These are phyloP conservation scores for Wickerhamomyces tratensis DNA, from an alignment of 805 yeast species.

Conservation along the genomic window DNA sequence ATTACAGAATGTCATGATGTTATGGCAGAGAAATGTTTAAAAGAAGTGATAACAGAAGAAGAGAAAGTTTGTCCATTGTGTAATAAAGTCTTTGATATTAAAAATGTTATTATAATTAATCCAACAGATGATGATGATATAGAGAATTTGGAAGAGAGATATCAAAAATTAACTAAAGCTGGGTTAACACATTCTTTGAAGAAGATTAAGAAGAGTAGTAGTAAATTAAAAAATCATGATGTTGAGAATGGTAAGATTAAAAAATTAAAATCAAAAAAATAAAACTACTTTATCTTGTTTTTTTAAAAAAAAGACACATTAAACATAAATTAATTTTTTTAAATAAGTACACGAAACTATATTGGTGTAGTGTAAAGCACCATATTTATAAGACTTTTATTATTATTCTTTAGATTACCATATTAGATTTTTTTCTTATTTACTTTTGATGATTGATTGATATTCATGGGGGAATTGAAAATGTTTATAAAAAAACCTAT, in stretches of 20 bases:
- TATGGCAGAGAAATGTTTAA: slow-evolving; percentile 22
- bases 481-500: too few relatives aligned
- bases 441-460: too few relatives aligned
- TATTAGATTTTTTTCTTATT: too few relatives aligned
- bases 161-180: slow-evolving; percentile 10
- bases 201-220: slow-evolving; percentile 14
- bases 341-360: too few relatives aligned
- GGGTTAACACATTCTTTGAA: slow-evolving; percentile 28
- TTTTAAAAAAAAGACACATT: too few relatives aligned
- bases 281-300: too few relatives aligned
- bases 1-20: slow-evolving; percentile 37
- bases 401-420: too few relatives aligned
- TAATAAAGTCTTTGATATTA: slow-evolving; percentile 9
- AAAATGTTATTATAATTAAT: slow-evolving; percentile 30
- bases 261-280: too few relatives aligned
- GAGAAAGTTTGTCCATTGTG: slow-evolving; percentile 32
- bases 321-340: too few relatives aligned
- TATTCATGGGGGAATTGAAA: too few relatives aligned
- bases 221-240: slow-evolving; percentile 1
- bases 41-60: slow-evolving; percentile 8
- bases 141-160: slow-evolving; percentile 14
- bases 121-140: slow-evolving; percentile 16
- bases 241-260: neutral
- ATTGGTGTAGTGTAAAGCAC: too few relatives aligned
- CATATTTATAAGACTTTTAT: too few relatives aligned